Base-by-base conservation (phyloP, 1,284 basidiomycete genomes). In the Golubevia pallescens region DNA sequence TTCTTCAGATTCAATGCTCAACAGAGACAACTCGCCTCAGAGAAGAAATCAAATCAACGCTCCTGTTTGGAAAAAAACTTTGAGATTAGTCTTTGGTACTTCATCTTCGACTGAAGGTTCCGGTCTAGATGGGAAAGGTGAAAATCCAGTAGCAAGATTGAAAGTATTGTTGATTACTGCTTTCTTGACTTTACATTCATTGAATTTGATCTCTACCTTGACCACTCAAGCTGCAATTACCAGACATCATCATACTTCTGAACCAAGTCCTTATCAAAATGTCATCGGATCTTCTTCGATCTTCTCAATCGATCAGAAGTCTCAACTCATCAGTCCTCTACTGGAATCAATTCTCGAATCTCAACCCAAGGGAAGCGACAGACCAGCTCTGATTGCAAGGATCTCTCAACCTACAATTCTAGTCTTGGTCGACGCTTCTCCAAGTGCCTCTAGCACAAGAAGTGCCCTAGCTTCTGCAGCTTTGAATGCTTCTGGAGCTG, bases 181-280 rank as follows among this genome's bases (percentile, higher is more conserved):
- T 10, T 75, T 78, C 73, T 65, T 81, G 53, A 68, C 74, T 3
- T 63, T 86, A 53, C 78, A 82, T 69, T 74, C 80, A 32, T 90
- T 97, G 75, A 99, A 98, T 88, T 90, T 98, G 65, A 92, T 92
- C 86, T 94, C 96, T 0, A 96, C 96, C 0, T 90, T 99, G 60
- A 93, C 94, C 0, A 90, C 92, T 52, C 89, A 90, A 60, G 90
- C 91, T 1, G 89, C 90, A 0, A 86, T 91, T 73, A 89, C 88
- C 24, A 89, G 91, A 59, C 89, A 90, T 77, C 79, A 83, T 54
- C 74, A 74, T 19, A 76, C 75, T 32, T 76, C 77, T 32, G 70
- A 69, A 64, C 73, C 70, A 23, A 72, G 75, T 34, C 70, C 81
- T 7, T 79, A 78, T 67, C 68, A 78, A 64, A 67, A 74, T 5